phyloP scores from a whole-genome alignment of 2,329 filamentous ascomycete genomes.

The Xylariaceae sp. region DNA sequence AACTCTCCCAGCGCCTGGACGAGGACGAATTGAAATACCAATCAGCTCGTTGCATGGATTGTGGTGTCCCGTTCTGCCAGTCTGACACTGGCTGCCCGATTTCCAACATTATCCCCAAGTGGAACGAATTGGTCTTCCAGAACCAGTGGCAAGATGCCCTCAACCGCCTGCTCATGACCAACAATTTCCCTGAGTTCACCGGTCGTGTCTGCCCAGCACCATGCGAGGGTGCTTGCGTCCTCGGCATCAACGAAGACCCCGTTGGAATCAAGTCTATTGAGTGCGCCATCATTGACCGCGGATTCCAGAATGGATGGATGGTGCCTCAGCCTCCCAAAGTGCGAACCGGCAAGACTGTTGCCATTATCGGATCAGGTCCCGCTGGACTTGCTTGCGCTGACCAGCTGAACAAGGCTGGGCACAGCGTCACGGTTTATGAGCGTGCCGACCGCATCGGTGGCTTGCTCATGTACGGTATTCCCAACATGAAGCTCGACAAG shows the following conservation, averaged over 20 bases:
- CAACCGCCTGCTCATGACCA: slow-evolving; percentile 88
- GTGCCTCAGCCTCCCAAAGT: slow-evolving; percentile 71
- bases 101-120: slow-evolving; percentile 96
- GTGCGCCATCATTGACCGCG: slow-evolving; percentile 94
- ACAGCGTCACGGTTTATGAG: slow-evolving; percentile 86
- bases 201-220: slow-evolving; percentile 94
- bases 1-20: slow-evolving; percentile 79
- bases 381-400: slow-evolving; percentile 87
- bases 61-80: slow-evolving; percentile 96
- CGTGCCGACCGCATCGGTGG: slow-evolving; percentile 86
- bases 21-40: slow-evolving; percentile 97
- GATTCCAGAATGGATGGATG: slow-evolving; percentile 99
- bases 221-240: slow-evolving; percentile 91
- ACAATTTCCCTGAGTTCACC: slow-evolving; percentile 98
- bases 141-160: slow-evolving; percentile 87
- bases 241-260: slow-evolving; percentile 94
- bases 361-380: slow-evolving; percentile 87
- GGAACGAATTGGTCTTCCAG: slow-evolving; percentile 76
- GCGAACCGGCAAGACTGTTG: slow-evolving; percentile 83
- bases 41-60: slow-evolving; percentile 96
- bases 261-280: slow-evolving; percentile 99
- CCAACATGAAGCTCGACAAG: slow-evolving; percentile 99
- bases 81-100: slow-evolving; percentile 95
- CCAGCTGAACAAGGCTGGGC: slow-evolving; percentile 89
- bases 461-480: slow-evolving; percentile 96